These are phyloP conservation scores for Aspergillus quadricinctus DNA, from an alignment of 2,329 filamentous ascomycete genomes.

Conservation along the genomic window DNA sequence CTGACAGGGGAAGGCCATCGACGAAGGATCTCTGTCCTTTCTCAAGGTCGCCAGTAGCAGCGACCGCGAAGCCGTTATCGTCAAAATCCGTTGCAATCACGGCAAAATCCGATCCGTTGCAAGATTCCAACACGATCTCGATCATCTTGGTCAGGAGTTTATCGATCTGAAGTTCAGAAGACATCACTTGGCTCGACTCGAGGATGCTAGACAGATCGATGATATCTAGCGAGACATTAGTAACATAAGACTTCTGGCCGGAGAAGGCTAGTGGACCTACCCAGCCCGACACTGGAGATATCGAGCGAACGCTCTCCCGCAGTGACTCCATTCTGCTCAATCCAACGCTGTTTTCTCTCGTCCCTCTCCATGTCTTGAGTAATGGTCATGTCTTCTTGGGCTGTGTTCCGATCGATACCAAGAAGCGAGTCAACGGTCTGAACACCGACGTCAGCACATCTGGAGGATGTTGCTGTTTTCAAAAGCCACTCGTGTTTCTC, in stretches of 20 bases:
- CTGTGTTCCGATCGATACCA: slow-evolving; percentile 33
- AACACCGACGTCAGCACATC: slow-evolving; percentile 51
- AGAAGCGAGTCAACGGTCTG: slow-evolving; percentile 54
- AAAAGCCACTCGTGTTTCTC: slow-evolving; percentile 60
- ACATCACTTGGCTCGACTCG: slow-evolving; percentile 61
- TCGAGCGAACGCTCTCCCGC: slow-evolving; percentile 37
- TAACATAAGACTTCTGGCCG: background rate
- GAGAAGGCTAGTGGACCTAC: slow-evolving; percentile 16
- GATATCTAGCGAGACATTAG: slow-evolving; percentile 50
- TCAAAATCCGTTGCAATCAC: slow-evolving; percentile 59
- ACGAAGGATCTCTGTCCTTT: slow-evolving; percentile 51
- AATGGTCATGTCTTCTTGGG: slow-evolving; percentile 26
- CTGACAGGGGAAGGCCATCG: slow-evolving; percentile 53
- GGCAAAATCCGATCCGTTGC: slow-evolving; percentile 56
- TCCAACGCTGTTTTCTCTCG: slow-evolving; percentile 39
- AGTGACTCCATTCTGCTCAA: slow-evolving; percentile 39
- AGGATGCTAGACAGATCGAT: slow-evolving; percentile 61
- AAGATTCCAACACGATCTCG: slow-evolving; percentile 61
- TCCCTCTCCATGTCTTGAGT: slow-evolving; percentile 35
- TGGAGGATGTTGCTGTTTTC: slow-evolving; percentile 49
- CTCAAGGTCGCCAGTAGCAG: slow-evolving; percentile 57
- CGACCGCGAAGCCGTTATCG: slow-evolving; percentile 56
- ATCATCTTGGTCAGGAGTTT: slow-evolving; percentile 60
- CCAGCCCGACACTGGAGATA: slow-evolving; percentile 39
- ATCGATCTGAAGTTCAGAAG: slow-evolving; percentile 61